Conservation (phyloP, 2,329 filamentous ascomycete genomes). For the Colletotrichum abscissum region DNA sequence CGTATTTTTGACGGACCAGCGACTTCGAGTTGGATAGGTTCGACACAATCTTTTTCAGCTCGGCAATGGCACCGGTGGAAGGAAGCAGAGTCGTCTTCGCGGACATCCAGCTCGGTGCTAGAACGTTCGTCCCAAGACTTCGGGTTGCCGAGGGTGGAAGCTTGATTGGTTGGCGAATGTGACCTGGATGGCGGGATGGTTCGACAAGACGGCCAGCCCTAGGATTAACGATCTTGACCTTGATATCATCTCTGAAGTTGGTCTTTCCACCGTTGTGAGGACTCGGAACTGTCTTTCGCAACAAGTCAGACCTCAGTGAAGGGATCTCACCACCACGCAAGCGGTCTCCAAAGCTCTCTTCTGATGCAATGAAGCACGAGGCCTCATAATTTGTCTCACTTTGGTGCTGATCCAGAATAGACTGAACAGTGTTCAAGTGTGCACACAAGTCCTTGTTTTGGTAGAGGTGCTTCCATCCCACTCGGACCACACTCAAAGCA, state of each 20-base stretch:
- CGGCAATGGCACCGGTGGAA: slow-evolving; percentile 10
- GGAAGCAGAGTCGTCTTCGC: slow-evolving; percentile 11
- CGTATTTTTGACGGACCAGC: slow-evolving; percentile 51
- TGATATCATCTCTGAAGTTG: too few relatives aligned
- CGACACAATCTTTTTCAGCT: slow-evolving; percentile 46
- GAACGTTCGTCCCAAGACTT: slow-evolving; percentile 23
- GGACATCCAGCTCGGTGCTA: slow-evolving; percentile 32
- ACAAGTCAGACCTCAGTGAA: slow-evolving; percentile 34
- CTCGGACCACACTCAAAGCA: slow-evolving; percentile 52
- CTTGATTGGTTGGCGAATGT: slow-evolving; percentile 11
- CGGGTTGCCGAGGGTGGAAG: not conserved
- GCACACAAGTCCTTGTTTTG: slow-evolving; percentile 58
- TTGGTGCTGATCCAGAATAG: slow-evolving; percentile 47
- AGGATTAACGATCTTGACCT: not conserved
- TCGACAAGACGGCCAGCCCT: not conserved
- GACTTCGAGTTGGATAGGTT: slow-evolving; percentile 43
- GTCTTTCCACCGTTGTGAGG: slow-evolving; percentile 2
- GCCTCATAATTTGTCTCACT: slow-evolving; percentile 37
- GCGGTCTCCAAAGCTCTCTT: slow-evolving; percentile 35
- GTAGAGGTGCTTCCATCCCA: slow-evolving; percentile 60
- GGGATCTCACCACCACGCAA: slow-evolving; percentile 36
- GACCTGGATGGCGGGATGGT: slow-evolving; percentile 7
- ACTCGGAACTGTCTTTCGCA: slow-evolving; percentile 30
- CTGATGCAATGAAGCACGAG: slow-evolving; percentile 33
- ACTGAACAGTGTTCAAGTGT: slow-evolving; percentile 57